phyloP scores from a whole-genome alignment of 192 early-diverging fungal genomes.

The Linnemannia schmuckeri region DNA sequence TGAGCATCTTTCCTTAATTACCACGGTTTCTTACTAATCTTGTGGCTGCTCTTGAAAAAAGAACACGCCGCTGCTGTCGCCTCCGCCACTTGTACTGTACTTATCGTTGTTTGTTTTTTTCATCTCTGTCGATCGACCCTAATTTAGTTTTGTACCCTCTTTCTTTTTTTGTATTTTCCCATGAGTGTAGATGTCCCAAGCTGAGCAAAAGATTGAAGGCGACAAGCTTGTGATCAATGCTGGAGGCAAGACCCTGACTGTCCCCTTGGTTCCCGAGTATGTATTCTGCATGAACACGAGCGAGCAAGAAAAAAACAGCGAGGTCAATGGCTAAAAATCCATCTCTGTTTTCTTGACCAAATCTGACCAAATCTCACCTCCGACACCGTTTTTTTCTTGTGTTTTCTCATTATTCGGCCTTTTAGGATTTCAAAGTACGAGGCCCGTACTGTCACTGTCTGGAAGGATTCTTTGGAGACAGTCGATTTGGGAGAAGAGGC shows the following conservation, averaged over 20 bases:
- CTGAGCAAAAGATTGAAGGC: slow-evolving; percentile 32
- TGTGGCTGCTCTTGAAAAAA: not conserved
- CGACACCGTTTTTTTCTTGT: not conserved
- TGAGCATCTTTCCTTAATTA: not conserved
- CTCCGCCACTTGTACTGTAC: not conserved
- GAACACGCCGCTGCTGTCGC: not conserved
- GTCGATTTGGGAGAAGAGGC: slow-evolving; percentile 76
- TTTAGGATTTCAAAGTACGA: slow-evolving; percentile 35
- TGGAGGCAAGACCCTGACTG: slow-evolving; percentile 33
- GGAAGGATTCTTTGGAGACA: slow-evolving; percentile 57
- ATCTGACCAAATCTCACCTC: not conserved
- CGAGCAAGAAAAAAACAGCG: not conserved
- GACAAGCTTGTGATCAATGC: slow-evolving; percentile 43
- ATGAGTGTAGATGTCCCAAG: slow-evolving; percentile 34
- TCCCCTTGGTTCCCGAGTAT: slow-evolving; percentile 51
- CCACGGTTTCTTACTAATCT: not conserved
- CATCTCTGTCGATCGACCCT: not conserved
- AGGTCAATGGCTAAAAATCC: not conserved
- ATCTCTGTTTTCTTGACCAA: not conserved
- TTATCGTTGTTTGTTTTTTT: not conserved
- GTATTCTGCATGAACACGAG: not conserved
- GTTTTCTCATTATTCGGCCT: not conserved
- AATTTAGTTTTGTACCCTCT: not conserved
- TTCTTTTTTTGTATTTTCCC: not conserved
- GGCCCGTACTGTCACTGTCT: slow-evolving; percentile 50